phyloP scores from a whole-genome alignment of 2,329 filamentous ascomycete genomes.

The Alternaria longipes region DNA sequence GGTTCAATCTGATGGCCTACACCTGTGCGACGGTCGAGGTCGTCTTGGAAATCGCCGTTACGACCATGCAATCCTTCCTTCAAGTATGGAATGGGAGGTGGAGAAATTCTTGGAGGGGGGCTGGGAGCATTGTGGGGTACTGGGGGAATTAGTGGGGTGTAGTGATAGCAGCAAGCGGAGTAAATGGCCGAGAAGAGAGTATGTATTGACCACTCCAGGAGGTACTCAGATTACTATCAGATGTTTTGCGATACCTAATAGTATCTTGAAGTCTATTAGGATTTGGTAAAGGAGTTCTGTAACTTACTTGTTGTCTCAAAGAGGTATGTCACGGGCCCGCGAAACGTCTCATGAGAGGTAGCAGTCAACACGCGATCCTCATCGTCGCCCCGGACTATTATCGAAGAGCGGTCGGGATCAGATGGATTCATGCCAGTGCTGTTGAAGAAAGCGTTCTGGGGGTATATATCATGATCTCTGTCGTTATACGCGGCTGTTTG shows the following conservation, averaged over 20 bases:
- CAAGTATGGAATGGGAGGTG: conserved; percentile 19
- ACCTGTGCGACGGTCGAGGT: conserved; percentile 29
- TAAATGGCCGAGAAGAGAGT: not conserved
- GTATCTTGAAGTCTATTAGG: not conserved
- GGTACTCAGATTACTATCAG: not conserved
- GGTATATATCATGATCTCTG: not conserved
- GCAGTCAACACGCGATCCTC: conserved; percentile 12
- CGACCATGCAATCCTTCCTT: conserved; percentile 36
- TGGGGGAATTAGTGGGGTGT: not conserved
- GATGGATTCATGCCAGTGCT: not conserved
- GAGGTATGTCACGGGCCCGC: not conserved
- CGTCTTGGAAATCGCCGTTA: conserved; percentile 25
- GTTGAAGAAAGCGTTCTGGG: not conserved
- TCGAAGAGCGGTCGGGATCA: conserved; percentile 6
- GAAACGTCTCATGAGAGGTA: not conserved
- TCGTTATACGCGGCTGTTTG: not conserved
- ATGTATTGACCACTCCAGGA: not conserved
- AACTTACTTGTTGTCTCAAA: conserved; percentile 14
- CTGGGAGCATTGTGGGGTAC: not conserved
- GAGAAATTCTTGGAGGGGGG: accelerated
- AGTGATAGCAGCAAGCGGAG: not conserved
- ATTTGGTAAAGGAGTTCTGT: not conserved
- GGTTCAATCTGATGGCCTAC: conserved; percentile 25
- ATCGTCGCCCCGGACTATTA: not conserved
- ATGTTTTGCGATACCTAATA: not conserved